Percentiles rank a stretch among this genome's conserved stretches.
These are phyloP conservation scores for Metarhizium anisopliae DNA, from an alignment of 2,329 filamentous ascomycete species.

Conservation along the genomic window DNA sequence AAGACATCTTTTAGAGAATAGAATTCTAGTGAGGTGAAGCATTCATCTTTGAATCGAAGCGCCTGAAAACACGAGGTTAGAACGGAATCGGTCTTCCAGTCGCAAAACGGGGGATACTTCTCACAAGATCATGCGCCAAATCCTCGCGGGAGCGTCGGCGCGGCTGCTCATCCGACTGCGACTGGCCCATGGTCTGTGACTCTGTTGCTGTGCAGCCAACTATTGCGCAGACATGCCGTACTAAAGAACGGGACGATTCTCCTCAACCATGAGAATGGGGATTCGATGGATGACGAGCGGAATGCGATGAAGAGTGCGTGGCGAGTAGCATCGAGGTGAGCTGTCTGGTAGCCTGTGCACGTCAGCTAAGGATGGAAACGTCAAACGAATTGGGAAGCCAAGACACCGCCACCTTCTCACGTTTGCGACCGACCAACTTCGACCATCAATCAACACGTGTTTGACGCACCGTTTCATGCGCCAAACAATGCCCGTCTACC, in stretches of 20 bases:
- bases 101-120: slow-evolving; percentile 5
- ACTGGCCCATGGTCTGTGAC: slow-evolving; percentile 39
- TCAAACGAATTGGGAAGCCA: neutral
- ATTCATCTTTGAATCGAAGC: slow-evolving; percentile 56
- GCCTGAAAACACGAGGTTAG: slow-evolving; percentile 31
- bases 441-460: too few species aligned
- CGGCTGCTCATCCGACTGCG: slow-evolving; percentile 35
- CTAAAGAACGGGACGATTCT: neutral
- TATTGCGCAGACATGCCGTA: slow-evolving; percentile 13
- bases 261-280: neutral
- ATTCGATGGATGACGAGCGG: too few species aligned
- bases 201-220: slow-evolving; percentile 5
- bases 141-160: slow-evolving; percentile 40
- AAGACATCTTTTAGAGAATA: slow-evolving; percentile 70
- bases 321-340: too few species aligned
- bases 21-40: slow-evolving; percentile 62
- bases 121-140: slow-evolving; percentile 42
- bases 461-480: too few species aligned
- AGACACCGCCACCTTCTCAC: neutral
- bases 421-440: neutral
- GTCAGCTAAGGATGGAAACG: too few species aligned
- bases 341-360: too few species aligned
- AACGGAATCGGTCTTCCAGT: neutral
- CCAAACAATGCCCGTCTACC: too few species aligned
- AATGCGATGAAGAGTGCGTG: too few species aligned